Evolutionary conservation across 2,329 filamentous ascomycete species (phyloP).

Genomic region (Cladorrhinum sp.): DNA sequence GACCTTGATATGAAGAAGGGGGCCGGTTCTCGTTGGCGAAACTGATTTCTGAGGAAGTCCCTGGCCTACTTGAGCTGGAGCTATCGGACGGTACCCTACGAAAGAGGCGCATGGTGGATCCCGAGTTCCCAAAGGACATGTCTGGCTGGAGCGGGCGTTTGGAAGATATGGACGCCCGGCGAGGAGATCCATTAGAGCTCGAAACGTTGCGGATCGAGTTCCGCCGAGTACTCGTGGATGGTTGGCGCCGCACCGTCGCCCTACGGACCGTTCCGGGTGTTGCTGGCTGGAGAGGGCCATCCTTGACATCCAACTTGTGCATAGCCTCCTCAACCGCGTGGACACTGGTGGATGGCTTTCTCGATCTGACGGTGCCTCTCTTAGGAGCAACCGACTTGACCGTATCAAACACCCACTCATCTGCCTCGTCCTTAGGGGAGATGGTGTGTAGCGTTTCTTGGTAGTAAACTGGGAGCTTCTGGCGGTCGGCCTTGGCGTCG

Average conservation of each 20-base stretch:
- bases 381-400: constrained; percentile 69
- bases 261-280: constrained; percentile 60
- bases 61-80: constrained; percentile 43
- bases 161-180: constrained; percentile 39
- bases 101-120: constrained; percentile 89
- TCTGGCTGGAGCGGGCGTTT: constrained; percentile 84
- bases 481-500: constrained; percentile 69
- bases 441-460: constrained; percentile 84
- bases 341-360: constrained; percentile 54
- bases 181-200: constrained; percentile 39
- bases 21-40: constrained; percentile 63
- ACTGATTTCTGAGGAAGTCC: constrained; percentile 36
- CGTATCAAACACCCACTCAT: constrained; percentile 95
- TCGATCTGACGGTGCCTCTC: constrained; percentile 50
- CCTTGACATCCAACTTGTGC: constrained; percentile 58
- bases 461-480: constrained; percentile 77
- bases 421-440: constrained; percentile 63
- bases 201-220: constrained; percentile 30
- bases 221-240: constrained; percentile 34
- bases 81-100: constrained; percentile 76
- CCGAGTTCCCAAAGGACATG: constrained; percentile 89
- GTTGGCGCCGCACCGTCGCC: constrained; percentile 49
- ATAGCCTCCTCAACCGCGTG: constrained; percentile 59
- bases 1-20: constrained; percentile 38
- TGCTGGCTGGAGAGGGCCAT: constrained; percentile 55